A percentile compares a stretch with the other conserved stretches of the same genome.
Evolutionary conservation across 108 stramenopile species (phyloP).

Genomic region (Conticribra guillardii): DNA sequence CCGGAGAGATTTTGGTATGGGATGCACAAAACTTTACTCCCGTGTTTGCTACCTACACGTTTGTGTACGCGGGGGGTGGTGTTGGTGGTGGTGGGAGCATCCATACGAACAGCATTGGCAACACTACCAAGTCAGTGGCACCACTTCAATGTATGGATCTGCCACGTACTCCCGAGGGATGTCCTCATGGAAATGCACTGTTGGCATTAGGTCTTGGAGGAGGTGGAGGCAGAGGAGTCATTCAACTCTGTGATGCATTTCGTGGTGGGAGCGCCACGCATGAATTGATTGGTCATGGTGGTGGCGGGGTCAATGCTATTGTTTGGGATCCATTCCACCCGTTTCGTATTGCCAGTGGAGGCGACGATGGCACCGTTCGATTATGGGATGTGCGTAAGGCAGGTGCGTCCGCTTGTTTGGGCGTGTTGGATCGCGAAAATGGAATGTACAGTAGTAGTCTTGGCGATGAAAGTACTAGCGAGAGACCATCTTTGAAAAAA

Average conservation of each 20-base stretch:
- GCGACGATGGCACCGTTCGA: conserved; percentile 62
- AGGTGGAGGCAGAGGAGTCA: conserved; percentile 28
- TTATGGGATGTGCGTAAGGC: conserved; percentile 85
- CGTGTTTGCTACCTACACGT: conserved; percentile 33
- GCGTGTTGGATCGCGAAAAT: conserved; percentile 58
- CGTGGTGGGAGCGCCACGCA: conserved; percentile 72
- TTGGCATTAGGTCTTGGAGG: conserved; percentile 45
- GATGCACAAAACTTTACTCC: conserved; percentile 62
- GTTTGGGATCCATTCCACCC: conserved; percentile 68
- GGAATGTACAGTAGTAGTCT: background rate
- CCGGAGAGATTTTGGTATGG: conserved; percentile 73
- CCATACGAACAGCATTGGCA: too few species aligned
- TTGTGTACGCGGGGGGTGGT: conserved; percentile 4
- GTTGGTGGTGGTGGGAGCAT: too few species aligned
- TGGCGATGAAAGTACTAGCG: conserved; percentile 25
- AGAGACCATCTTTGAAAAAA: conserved; percentile 12
- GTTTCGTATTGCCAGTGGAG: conserved; percentile 69
- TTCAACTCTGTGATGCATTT: conserved; percentile 64
- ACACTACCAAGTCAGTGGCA: conserved; percentile 10
- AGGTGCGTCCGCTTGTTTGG: conserved; percentile 63
- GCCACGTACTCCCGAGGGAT: conserved; percentile 29
- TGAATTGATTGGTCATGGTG: conserved; percentile 65
- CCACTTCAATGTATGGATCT: conserved; percentile 38
- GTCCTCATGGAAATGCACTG: conserved; percentile 37
- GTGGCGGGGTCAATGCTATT: conserved; percentile 61